phyloP scores from a whole-genome alignment of 2,329 filamentous ascomycete genomes.

The Neoarthrinium moseri region DNA sequence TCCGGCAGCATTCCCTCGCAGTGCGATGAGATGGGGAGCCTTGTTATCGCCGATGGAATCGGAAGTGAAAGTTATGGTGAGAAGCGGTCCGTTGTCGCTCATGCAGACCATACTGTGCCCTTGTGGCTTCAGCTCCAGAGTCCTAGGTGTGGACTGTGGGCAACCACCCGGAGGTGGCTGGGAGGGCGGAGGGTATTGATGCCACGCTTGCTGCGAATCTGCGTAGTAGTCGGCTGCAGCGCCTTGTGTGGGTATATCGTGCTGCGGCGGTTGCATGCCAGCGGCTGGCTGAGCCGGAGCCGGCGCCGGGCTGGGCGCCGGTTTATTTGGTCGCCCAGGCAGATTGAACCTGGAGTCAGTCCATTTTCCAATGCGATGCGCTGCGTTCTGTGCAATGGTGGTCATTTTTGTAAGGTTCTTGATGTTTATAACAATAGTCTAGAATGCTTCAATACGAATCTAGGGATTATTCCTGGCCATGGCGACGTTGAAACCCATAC shows the following conservation, averaged over 20 bases:
- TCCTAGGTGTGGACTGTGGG: not conserved
- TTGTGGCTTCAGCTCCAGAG: slow-evolving; percentile 9
- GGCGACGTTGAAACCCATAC: too few relatives aligned
- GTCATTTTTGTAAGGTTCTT: too few relatives aligned
- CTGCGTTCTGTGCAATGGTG: not conserved
- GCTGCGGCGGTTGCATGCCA: not conserved
- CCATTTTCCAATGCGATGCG: slow-evolving; percentile 4
- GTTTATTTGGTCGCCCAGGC: not conserved
- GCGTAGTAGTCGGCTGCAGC: not conserved
- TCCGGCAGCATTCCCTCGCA: slow-evolving; percentile 11
- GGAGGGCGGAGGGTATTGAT: not conserved
- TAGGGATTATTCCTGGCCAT: too few relatives aligned
- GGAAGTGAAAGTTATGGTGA: slow-evolving; percentile 14
- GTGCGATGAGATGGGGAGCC: slow-evolving; percentile 11
- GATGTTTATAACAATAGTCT: too few relatives aligned
- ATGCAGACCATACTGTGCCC: slow-evolving; percentile 14
- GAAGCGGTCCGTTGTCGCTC: slow-evolving; percentile 2
- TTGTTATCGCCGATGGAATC: slow-evolving; percentile 6
- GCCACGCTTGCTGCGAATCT: not conserved
- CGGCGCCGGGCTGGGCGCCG: not conserved
- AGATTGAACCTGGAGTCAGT: not conserved
- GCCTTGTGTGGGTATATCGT: not conserved
- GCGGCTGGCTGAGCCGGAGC: not conserved
- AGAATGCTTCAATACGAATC: too few relatives aligned
- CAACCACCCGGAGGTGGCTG: not conserved